Base-by-base conservation (phyloP, 768 basidiomycete species). In the Rhizopogon rudus region DNA sequence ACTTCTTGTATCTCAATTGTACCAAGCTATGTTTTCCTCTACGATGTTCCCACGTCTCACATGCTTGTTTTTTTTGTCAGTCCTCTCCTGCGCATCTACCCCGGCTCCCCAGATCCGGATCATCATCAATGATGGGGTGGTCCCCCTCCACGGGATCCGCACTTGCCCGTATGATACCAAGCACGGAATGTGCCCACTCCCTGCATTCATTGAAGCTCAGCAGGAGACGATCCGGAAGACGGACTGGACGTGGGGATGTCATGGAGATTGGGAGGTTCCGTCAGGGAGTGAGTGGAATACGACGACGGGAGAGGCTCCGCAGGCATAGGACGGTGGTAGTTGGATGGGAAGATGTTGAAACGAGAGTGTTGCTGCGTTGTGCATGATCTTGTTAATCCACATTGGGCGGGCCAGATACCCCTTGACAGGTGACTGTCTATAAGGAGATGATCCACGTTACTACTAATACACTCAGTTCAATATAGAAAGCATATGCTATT, bases 101-200 rank as follows among this genome's bases (percentile, higher is more conserved):
- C 20, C 71, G 71, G 59, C 12, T 31, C 77, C 60, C 3, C 84
- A 92, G 59, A 88, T 95, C 58, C 83, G 93, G 3, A 75, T 93
- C 61, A 84, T 95, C 58, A 80, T 95, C 67, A 95, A 96, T 71
- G 93, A 97, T 63, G 93, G 84, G 0, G 86, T 90, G 1, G 84
- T 83, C 0, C 93, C 93, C 5, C 78, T 95, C 20, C 88, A 84
- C 0, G 83, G 87, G 9, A 80, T 95, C 59, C 76, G 75, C 13
- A 90, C 88, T 6, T 96, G 93, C 62, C 83, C 81, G 0, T 65
- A 77, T 56, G 81, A 91, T 52, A 66, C 64, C 6, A 7, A 59
- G 1, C 64, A 68, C 3, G 93, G 93, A 7, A 76, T 92, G 72
- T 97, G 93, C 60, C 77, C 84, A 2, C 71, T 95, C 3, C 77